A percentile compares a stretch with the other conserved stretches of the same genome.
Evolutionary conservation across 2,329 filamentous ascomycete species (phyloP).

Genomic region (Aspergillus nomiae): DNA sequence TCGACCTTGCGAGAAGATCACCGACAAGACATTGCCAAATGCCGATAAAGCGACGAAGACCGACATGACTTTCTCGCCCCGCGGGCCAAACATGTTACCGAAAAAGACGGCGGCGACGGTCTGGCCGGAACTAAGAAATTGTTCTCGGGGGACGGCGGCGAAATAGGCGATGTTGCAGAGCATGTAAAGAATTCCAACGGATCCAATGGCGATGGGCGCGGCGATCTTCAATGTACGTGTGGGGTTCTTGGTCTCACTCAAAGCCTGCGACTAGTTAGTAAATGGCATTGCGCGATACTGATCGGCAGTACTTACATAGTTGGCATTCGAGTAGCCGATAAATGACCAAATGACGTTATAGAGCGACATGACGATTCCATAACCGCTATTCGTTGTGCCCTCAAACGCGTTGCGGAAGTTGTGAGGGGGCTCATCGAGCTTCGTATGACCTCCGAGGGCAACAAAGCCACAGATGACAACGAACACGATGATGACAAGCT

Average conservation of each 20-base stretch:
- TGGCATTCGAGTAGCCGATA: constrained; percentile 62
- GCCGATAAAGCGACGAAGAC: constrained; percentile 62
- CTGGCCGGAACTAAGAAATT: constrained; percentile 56
- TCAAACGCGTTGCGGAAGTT: constrained; percentile 44
- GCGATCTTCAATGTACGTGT: constrained; percentile 61
- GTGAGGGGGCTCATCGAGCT: constrained; percentile 35
- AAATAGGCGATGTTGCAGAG: constrained; percentile 63
- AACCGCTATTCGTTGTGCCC: constrained; percentile 38
- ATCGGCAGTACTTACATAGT: constrained; percentile 52
- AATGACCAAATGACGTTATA: constrained; percentile 66
- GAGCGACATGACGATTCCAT: constrained; percentile 60
- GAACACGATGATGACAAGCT: constrained; percentile 53
- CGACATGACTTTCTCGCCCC: constrained; percentile 59
- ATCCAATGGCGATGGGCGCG: constrained; percentile 56
- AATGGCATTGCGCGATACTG: background rate
- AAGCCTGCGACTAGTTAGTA: constrained; percentile 34
- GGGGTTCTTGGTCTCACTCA: constrained; percentile 60
- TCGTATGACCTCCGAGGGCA: constrained; percentile 42
- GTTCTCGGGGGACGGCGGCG: constrained; percentile 58
- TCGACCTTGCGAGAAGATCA: constrained; percentile 53
- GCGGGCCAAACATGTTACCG: constrained; percentile 60
- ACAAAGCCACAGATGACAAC: constrained; percentile 47
- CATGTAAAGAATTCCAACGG: constrained; percentile 59
- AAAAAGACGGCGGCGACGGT: constrained; percentile 62
- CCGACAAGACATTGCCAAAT: constrained; percentile 63